These are phyloP conservation scores for Cladosporium sp. DNA, from an alignment of 2,329 filamentous ascomycete genomes.

Conservation along the genomic window DNA sequence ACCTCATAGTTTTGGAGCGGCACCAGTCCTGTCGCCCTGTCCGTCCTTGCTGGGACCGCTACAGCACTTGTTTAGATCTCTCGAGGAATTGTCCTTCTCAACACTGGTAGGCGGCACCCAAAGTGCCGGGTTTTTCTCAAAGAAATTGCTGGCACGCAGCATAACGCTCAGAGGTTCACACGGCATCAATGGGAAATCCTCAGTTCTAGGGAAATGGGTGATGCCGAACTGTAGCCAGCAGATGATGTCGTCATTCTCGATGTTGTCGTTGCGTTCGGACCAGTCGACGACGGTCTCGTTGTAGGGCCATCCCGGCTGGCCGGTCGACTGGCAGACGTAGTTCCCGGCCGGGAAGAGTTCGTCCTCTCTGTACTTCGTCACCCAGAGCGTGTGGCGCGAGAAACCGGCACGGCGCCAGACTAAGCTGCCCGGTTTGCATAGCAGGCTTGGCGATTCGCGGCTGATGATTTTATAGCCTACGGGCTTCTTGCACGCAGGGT, in stretches of 20 bases:
- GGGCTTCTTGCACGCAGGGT: constrained; percentile 43
- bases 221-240: constrained; percentile 48
- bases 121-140: constrained; percentile 48
- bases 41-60: not conserved
- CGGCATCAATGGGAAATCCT: constrained; percentile 50
- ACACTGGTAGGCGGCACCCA: constrained; percentile 45
- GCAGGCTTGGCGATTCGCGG: constrained; percentile 45
- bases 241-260: constrained; percentile 46
- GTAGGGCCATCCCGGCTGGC: constrained; percentile 33
- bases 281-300: constrained; percentile 33
- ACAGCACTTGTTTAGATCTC: constrained; percentile 11
- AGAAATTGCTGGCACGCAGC: constrained; percentile 50
- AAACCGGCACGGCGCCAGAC: constrained; percentile 46
- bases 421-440: constrained; percentile 42
- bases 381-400: constrained; percentile 49
- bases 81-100: constrained; percentile 6
- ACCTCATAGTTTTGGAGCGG: not conserved
- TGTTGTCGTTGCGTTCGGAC: constrained; percentile 41
- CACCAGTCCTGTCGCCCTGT: not conserved
- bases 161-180: constrained; percentile 45
- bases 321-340: constrained; percentile 44
- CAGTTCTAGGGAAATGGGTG: constrained; percentile 44
- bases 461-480: constrained; percentile 48
- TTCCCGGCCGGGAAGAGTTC: constrained; percentile 48
- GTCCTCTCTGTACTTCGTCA: constrained; percentile 49